Evolutionary conservation across 495 filamentous ascomycete species (phyloP), one percentile per base, ranked within the genome.

Genomic region (Endocarpon pusillum): DNA sequence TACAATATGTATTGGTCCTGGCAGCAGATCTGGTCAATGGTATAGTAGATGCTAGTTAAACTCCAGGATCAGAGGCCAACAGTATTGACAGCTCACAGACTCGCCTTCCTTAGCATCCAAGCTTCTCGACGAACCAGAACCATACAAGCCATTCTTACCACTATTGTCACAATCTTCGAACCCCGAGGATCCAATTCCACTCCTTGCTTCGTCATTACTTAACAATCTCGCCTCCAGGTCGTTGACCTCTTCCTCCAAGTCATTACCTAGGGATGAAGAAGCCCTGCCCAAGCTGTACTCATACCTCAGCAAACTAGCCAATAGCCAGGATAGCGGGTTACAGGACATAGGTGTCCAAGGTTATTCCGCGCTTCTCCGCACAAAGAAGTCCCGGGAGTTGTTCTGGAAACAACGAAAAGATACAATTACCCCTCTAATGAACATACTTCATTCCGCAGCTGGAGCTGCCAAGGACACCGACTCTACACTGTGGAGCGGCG

Each of bases 331-430:
- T 47, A 80, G 79, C 36, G 83, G 82, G 14, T 66, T 94, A 15
- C 89, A 96, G 53, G 91, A 99, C 46, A 93, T 94, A 52, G 87
- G 83, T 3, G 84, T 96, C 7, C 78, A 85, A 51, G 72, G 82
- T 51, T 89, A 91, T 55, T 93, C 91, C 21, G 69, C 78, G 3
- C 61, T 96, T n/a, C 58, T 96, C 14, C 73, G 83, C 31, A 82
- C 70, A 18, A 68, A 61, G 35, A 71, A 67, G 34, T 67, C 84
- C n/a, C 66, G 89, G 33, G 66, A 74, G 40, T 61, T 84, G 9
- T 94, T 96, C 54, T 99, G 91, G 91, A 64, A 71, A 14, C 74
- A 89, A 45, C 63, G 81, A 37, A 71, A 74, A 49, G 77, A 93
- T 51, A 94, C 85, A 0, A 62, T 96, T 12, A 64, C 58, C 15